Percentiles rank a stretch among this genome's conserved stretches.
Conservation (phyloP, 1,284 basidiomycete genomes). For the Peniophora sp. region DNA sequence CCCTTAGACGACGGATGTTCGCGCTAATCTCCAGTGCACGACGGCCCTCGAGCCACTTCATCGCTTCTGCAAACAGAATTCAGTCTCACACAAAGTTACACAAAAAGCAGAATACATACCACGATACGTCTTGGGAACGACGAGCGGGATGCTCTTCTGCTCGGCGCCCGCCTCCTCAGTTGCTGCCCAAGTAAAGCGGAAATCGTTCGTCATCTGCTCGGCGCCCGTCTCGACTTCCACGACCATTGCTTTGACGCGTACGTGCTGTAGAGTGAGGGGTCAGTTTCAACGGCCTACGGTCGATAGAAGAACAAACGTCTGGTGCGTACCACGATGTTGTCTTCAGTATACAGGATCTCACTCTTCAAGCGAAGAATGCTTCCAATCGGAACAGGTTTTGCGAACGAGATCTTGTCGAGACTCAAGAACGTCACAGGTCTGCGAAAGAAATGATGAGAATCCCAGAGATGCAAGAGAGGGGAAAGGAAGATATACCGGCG, state of each 20-base stretch:
- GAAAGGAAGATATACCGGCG: conserved; percentile 19
- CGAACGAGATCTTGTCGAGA: conserved; percentile 74
- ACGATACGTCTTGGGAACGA: conserved; percentile 67
- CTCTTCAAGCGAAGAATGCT: conserved; percentile 70
- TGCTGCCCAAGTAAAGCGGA: conserved; percentile 61
- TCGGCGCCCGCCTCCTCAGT: conserved; percentile 24
- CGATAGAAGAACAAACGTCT: conserved; percentile 1
- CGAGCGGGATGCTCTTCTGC: conserved; percentile 35
- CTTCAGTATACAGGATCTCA: conserved; percentile 50
- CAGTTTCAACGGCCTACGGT: conserved; percentile 10
- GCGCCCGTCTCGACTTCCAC: conserved; percentile 66
- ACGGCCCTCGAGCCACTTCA: conserved; percentile 76
- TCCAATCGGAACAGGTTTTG: conserved; percentile 76
- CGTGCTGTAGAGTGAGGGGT: conserved; percentile 36
- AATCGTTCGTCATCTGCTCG: conserved; percentile 65
- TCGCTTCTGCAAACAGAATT: conserved; percentile 46
- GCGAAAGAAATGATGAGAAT: too few relatives aligned
- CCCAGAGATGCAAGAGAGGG: too few relatives aligned
- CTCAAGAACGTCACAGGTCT: conserved; percentile 65
- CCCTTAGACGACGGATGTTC: conserved; percentile 38
- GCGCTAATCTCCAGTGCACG: conserved; percentile 58
- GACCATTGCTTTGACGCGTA: conserved; percentile 70
- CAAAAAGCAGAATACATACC: conserved; percentile 29
- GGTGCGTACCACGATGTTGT: conserved; percentile 41
- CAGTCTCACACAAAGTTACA: not conserved